These are phyloP conservation scores for Eutrema japonicum DNA, from an alignment of 345 rosid genomes.

Conservation along the genomic window DNA sequence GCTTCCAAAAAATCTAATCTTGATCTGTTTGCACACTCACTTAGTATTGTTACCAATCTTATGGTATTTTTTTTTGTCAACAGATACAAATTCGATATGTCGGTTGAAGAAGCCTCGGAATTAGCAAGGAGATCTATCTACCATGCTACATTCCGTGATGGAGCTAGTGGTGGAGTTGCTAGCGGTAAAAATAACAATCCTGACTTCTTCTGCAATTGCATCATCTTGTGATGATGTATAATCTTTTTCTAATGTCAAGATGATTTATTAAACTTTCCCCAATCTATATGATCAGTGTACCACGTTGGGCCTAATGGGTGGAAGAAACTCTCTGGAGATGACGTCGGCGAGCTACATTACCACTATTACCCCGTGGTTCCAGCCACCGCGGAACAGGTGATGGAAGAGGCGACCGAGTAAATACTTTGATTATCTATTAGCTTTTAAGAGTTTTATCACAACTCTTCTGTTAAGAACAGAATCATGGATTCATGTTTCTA, in stretches of 20 bases:
- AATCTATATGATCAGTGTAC: conserved; percentile 60
- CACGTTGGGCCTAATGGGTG: conserved; percentile 88
- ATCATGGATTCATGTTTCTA: conserved; percentile 14
- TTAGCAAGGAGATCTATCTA: conserved; percentile 90
- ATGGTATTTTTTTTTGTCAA: neutral
- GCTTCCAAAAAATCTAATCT: neutral
- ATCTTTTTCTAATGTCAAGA: neutral
- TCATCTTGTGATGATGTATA: neutral
- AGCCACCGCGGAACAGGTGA: conserved; percentile 70
- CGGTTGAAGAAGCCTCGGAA: conserved; percentile 88
- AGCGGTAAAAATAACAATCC: conserved; percentile 60
- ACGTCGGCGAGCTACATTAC: conserved; percentile 91
- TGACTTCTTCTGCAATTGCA: conserved; percentile 8
- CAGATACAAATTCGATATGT: conserved; percentile 79
- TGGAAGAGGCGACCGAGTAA: conserved; percentile 58
- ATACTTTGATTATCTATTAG: neutral
- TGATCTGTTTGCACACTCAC: neutral
- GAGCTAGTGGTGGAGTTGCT: conserved; percentile 98
- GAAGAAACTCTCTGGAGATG: conserved; percentile 93
- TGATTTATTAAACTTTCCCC: neutral
- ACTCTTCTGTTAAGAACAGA: neutral
- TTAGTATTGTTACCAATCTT: neutral
- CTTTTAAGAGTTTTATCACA: neutral
- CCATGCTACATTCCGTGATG: conserved; percentile 96
- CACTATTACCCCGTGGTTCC: conserved; percentile 68